These are phyloP conservation scores for Leccinum boreale DNA, from an alignment of 768 basidiomycete species.

Conservation along the genomic window DNA sequence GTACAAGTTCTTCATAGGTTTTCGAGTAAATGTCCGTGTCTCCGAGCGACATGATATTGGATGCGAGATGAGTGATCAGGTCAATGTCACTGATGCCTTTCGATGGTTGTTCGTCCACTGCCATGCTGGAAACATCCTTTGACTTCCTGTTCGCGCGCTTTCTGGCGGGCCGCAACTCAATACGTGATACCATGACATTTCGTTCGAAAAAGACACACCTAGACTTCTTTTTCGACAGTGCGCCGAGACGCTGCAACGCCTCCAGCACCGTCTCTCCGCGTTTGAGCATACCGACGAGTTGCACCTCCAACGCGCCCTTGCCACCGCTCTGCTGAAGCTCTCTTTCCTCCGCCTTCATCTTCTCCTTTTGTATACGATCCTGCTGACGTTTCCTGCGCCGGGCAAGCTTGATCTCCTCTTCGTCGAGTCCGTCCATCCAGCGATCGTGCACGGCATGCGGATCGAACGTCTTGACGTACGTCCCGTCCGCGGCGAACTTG, in stretches of 20 bases:
- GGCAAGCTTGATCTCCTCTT: constrained; percentile 82
- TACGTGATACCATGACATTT: not conserved
- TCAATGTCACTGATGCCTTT: constrained; percentile 60
- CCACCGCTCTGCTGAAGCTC: constrained; percentile 70
- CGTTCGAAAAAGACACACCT: constrained; percentile 18
- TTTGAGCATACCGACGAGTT: constrained; percentile 73
- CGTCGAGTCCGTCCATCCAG: constrained; percentile 93
- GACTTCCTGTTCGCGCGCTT: constrained; percentile 33
- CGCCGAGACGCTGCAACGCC: constrained; percentile 82
- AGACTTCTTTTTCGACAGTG: constrained; percentile 48
- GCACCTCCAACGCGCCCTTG: constrained; percentile 56
- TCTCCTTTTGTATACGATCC: constrained; percentile 69
- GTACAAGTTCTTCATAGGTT: constrained; percentile 82
- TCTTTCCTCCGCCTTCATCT: constrained; percentile 67
- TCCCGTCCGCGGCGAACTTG: constrained; percentile 93
- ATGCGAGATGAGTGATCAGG: constrained; percentile 79
- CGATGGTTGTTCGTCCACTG: constrained; percentile 42
- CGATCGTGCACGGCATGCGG: constrained; percentile 89
- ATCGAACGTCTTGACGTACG: constrained; percentile 81
- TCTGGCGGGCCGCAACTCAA: constrained; percentile 10
- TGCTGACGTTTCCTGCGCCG: constrained; percentile 69
- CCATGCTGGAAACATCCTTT: constrained; percentile 41
- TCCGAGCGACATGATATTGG: constrained; percentile 82
- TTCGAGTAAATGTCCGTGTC: constrained; percentile 84
- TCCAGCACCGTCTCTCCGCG: constrained; percentile 90